Conservation (phyloP, 352 stramenopile species). For the Globisporangium cederbergense region DNA sequence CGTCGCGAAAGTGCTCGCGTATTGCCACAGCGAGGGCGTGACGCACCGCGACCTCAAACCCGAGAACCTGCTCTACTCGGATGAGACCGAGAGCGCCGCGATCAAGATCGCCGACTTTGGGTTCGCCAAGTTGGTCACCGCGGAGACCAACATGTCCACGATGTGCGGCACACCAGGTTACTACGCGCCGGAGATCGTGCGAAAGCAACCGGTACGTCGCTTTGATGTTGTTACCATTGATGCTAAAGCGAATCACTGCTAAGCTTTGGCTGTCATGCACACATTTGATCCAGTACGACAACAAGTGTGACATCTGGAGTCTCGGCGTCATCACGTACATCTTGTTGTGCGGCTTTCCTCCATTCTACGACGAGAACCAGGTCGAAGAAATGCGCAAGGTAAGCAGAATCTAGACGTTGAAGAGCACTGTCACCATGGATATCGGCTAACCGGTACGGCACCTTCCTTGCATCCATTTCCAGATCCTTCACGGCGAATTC, state of each 20-base stretch:
- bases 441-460: background rate
- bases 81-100: slow-evolving; percentile 74
- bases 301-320: slow-evolving; percentile 96
- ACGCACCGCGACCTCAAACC: slow-evolving; percentile 97
- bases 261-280: background rate
- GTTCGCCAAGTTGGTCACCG: slow-evolving; percentile 79
- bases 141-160: slow-evolving; percentile 82
- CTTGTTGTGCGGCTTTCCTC: slow-evolving; percentile 94
- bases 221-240: background rate
- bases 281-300: slow-evolving; percentile 78
- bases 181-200: slow-evolving; percentile 95
- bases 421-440: background rate
- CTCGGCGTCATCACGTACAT: slow-evolving; percentile 91
- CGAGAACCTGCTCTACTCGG: slow-evolving; percentile 93
- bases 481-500: slow-evolving; percentile 82
- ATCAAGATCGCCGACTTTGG: slow-evolving; percentile 95
- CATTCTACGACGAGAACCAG: slow-evolving; percentile 95
- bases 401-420: background rate
- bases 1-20: slow-evolving; percentile 80
- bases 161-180: slow-evolving; percentile 94
- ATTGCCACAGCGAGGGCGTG: slow-evolving; percentile 86
- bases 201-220: slow-evolving; percentile 68
- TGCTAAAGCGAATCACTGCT: background rate
- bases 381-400: slow-evolving; percentile 82
- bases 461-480: background rate